A percentile compares a stretch with the other conserved stretches of the same genome.
Conservation (phyloP, 2,329 filamentous ascomycete genomes). For the Apiospora phragmitis region DNA sequence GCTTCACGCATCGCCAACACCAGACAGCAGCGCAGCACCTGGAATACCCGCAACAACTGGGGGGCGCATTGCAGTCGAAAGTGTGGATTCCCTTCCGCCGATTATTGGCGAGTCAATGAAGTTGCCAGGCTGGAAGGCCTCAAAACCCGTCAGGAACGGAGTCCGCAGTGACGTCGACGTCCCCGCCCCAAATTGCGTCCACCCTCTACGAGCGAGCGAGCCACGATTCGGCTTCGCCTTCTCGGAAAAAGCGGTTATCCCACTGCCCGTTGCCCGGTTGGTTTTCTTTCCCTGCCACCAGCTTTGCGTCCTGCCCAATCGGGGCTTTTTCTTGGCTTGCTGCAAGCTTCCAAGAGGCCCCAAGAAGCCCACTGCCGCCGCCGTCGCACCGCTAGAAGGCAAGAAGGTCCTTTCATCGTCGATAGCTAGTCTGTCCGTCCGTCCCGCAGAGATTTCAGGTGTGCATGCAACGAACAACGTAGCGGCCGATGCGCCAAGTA, state of each 20-base stretch:
- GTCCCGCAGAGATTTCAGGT: neutral
- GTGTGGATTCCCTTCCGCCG: neutral
- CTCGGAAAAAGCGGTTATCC: neutral
- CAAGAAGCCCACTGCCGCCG: neutral
- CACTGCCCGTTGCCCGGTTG: neutral
- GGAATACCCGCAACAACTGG: neutral
- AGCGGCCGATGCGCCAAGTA: neutral
- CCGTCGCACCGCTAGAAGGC: neutral
- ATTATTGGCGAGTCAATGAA: neutral
- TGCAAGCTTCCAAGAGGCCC: neutral
- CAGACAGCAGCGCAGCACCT: neutral
- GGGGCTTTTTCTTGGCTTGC: neutral
- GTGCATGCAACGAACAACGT: neutral
- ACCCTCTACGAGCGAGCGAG: neutral
- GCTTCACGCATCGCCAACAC: neutral
- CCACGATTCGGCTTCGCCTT: neutral
- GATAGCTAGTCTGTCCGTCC: neutral
- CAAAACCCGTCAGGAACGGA: neutral
- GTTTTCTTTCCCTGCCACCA: neutral
- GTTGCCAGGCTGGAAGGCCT: neutral
- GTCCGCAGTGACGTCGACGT: neutral
- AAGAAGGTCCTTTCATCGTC: neutral
- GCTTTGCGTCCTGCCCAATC: neutral
- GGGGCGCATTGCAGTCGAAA: neutral
- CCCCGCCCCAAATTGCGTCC: neutral